Evolutionary conservation across 2,329 filamentous ascomycete genomes (phyloP).

Genomic region (Fusarium anguioides): DNA sequence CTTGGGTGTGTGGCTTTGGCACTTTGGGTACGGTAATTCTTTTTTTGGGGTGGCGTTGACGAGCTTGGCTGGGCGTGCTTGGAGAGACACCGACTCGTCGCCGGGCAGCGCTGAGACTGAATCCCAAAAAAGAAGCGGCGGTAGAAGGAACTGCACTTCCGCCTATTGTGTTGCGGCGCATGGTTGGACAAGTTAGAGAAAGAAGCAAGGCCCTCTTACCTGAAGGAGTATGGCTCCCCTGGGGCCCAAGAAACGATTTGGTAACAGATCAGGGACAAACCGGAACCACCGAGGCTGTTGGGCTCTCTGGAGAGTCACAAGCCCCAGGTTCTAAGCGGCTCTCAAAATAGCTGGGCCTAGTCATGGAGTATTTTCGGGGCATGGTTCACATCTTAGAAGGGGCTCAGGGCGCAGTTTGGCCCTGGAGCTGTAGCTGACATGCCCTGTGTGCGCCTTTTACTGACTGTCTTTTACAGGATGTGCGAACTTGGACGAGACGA

Average conservation of each 20-base stretch:
- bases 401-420: conserved; percentile 30
- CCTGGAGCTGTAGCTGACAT: conserved; percentile 22
- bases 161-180: conserved; percentile 15
- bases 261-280: conserved; percentile 44
- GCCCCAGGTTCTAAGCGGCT: conserved; percentile 11
- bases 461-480: conserved; percentile 5
- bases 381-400: conserved; percentile 15
- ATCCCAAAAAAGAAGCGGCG: conserved; percentile 27
- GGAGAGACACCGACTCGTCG: conserved; percentile 27
- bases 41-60: conserved; percentile 40
- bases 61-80: conserved; percentile 27
- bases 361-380: conserved; percentile 13
- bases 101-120: conserved; percentile 19
- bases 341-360: conserved; percentile 34
- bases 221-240: conserved; percentile 29
- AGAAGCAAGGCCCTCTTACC: conserved; percentile 35
- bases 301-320: conserved; percentile 24
- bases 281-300: conserved; percentile 38
- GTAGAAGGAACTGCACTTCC: conserved; percentile 23
- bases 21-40: conserved; percentile 31
- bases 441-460: conserved; percentile 30
- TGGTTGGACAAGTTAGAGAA: conserved; percentile 37
- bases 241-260: conserved; percentile 43
- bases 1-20: conserved; percentile 26
- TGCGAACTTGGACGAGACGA: conserved; percentile 16